Base-by-base conservation (phyloP, 768 basidiomycete genomes). In the Leccinum aurantiacum region DNA sequence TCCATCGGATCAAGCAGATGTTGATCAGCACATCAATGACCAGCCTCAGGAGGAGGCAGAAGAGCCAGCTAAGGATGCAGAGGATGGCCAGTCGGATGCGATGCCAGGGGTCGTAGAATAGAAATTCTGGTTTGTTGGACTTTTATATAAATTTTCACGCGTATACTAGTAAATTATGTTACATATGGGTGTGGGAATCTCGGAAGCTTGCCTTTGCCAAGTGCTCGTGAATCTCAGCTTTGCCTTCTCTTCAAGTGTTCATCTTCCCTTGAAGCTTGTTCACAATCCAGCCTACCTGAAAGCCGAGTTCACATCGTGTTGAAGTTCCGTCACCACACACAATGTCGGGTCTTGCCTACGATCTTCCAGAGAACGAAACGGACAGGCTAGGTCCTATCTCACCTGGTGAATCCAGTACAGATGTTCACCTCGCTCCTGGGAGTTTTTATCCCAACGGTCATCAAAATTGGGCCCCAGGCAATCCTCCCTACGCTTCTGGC, bases 291-390 rank as follows among this genome's bases (percentile, higher is more conserved):
- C 22, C 47, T 29, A 53, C 17, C 63, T 51, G 48, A 33, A 44
- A 47, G 47, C 24, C 37, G 44, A 24, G 56, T 52, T 17, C 22
- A 22, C 57, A n/a, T 17, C 52, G 38, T 46, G 31, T 6, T 37
- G 19, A 37, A 1, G 27, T 29, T 33, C 19, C 56, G 17, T 48
- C 59, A 38, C 52, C 62, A 19, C 29, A 54, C 41, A 44, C 47
- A 61, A 75, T 74, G 74, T 75, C 70, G 31, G 59, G 65, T 49
- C 67, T 74, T 24, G 72, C 72, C 24, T 74, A 74, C 55, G 68
- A 73, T 59, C 31, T 29, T 27, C 66, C 66, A 17, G 74, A 72
- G 48, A 52, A 54, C 37, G 58, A 54, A 38, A 37, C 52, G 9
- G 63, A 60, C 53, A 53, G 15, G 25, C 46, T 47, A 15, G 62